These are phyloP conservation scores for Incumbomyces lentus DNA, from an alignment of 2,329 filamentous ascomycete genomes.

Conservation along the genomic window DNA sequence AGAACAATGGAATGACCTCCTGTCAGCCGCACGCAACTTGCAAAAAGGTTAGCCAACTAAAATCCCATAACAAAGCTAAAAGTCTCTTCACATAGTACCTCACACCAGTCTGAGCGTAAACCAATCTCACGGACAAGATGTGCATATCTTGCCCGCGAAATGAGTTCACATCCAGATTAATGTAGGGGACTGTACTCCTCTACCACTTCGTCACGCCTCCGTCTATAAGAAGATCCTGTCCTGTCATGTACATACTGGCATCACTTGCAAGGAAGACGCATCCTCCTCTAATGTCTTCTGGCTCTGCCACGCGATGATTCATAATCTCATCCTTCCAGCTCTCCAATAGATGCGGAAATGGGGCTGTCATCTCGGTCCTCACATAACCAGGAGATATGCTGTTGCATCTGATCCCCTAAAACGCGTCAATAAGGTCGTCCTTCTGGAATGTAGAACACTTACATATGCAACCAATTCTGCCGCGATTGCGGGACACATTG, in stretches of 20 bases:
- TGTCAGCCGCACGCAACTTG: no score
- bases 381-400: conserved; percentile 34
- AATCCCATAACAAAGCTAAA: no score
- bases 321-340: conserved; percentile 42
- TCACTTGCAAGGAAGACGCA: conserved; percentile 41
- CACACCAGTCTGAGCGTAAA: no score
- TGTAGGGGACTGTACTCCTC: neutral
- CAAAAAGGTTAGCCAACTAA: no score
- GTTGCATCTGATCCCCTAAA: conserved; percentile 34
- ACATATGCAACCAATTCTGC: conserved; percentile 33
- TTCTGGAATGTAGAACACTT: conserved; percentile 8
- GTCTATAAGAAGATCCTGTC: conserved; percentile 38
- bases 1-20: no score
- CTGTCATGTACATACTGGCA: conserved; percentile 37
- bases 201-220: conserved; percentile 27
- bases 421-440: neutral
- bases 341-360: conserved; percentile 38
- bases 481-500: conserved; percentile 40
- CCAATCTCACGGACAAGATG: no score
- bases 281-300: conserved; percentile 41
- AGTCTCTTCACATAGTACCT: no score
- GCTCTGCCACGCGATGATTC: conserved; percentile 38
- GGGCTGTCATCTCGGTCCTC: conserved; percentile 27
- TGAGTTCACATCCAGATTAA: no score
- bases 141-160: no score